Conservation (phyloP, 371 early-diverging fungal genomes). For the Apophysomyces variabilis region DNA sequence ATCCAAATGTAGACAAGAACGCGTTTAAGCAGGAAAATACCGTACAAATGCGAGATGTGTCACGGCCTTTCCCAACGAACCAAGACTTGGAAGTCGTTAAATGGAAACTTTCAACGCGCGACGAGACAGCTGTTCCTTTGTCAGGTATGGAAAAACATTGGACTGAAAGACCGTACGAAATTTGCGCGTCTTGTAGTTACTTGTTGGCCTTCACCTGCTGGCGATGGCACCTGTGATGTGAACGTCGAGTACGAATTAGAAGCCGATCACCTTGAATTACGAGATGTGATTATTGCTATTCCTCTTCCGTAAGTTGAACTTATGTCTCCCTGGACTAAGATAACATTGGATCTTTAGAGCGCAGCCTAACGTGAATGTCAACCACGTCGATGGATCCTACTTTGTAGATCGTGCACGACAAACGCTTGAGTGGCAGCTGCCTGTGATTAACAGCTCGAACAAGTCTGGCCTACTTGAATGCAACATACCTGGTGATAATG, state of each 20-base stretch:
- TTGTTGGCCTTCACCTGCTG: constrained; percentile 96
- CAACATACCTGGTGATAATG: constrained; percentile 78
- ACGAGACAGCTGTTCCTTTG: constrained; percentile 85
- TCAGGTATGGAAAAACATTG: constrained; percentile 56
- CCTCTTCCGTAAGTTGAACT: constrained; percentile 79
- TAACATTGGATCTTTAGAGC: constrained; percentile 40
- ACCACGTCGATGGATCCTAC: constrained; percentile 83
- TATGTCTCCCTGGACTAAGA: background rate
- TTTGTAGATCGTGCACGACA: constrained; percentile 71
- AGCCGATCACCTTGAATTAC: constrained; percentile 74
- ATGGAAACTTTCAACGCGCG: constrained; percentile 84
- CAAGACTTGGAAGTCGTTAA: constrained; percentile 85
- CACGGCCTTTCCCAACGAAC: constrained; percentile 86
- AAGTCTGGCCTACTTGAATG: constrained; percentile 88
- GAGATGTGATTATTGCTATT: constrained; percentile 86
- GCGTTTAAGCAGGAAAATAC: constrained; percentile 71
- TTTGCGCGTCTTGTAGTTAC: constrained; percentile 63
- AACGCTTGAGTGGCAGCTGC: constrained; percentile 87
- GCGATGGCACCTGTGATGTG: constrained; percentile 87
- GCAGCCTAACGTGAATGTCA: constrained; percentile 72
- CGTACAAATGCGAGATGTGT: constrained; percentile 82
- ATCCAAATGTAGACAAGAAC: constrained; percentile 97
- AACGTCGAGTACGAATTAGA: constrained; percentile 95
- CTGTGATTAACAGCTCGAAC: constrained; percentile 77
- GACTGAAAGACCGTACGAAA: background rate